These are phyloP conservation scores for Chrysanthemum seticuspe DNA, from an alignment of 129 eudicot genomes.

Conservation along the genomic window DNA sequence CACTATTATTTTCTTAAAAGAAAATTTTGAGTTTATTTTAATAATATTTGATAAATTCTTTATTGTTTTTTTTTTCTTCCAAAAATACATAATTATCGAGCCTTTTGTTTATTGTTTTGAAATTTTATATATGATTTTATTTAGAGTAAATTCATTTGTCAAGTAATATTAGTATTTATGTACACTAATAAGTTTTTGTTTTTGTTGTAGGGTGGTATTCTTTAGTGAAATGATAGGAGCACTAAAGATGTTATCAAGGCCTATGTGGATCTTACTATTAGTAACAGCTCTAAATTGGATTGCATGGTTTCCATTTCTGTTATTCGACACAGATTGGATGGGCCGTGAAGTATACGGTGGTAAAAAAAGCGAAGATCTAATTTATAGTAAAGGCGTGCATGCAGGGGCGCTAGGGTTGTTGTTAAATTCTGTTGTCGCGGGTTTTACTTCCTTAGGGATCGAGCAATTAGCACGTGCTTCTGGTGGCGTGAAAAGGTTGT, in stretches of 20 bases:
- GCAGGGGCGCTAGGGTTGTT: slow-evolving; percentile 73
- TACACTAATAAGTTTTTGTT: too few species aligned
- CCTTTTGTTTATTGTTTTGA: too few species aligned
- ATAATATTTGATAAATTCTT: too few species aligned
- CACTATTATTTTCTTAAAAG: too few species aligned
- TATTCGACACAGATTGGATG: slow-evolving; percentile 95
- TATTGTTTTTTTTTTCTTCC: too few species aligned
- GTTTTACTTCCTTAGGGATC: slow-evolving; percentile 54
- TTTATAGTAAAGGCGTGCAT: slow-evolving; percentile 58
- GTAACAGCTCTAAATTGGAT: slow-evolving; percentile 83
- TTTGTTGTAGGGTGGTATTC: slow-evolving; percentile 21
- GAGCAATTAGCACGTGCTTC: slow-evolving; percentile 34
- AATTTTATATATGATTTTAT: too few species aligned
- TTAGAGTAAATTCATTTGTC: too few species aligned
- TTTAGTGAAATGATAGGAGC: slow-evolving; percentile 63
- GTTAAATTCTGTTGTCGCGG: slow-evolving; percentile 65
- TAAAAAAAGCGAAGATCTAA: slow-evolving; percentile 22
- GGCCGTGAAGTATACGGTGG: slow-evolving; percentile 82
- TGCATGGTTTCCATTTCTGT: slow-evolving; percentile 86
- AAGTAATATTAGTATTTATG: too few species aligned
- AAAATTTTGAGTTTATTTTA: too few species aligned
- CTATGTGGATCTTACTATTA: slow-evolving; percentile 68
- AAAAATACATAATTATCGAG: too few species aligned
- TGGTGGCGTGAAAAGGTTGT: slow-evolving; percentile 66
- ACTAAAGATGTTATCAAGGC: slow-evolving; percentile 50